phyloP scores from a whole-genome alignment of 2,329 filamentous ascomycete genomes.

The Zarea fungicola region DNA sequence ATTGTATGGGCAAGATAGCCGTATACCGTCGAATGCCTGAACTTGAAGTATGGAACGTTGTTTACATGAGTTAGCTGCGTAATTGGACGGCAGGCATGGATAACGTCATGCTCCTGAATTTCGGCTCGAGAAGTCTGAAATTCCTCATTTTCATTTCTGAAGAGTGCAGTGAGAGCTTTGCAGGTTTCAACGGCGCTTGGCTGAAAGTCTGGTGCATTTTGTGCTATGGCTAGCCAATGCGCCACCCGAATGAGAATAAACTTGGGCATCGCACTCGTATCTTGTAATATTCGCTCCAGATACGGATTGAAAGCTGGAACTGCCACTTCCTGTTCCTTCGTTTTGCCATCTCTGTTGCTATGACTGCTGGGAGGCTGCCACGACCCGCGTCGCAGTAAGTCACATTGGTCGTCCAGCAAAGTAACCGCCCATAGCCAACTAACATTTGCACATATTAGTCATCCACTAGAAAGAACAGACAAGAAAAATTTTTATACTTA shows the following conservation, averaged over 20 bases:
- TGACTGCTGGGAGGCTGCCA: background rate
- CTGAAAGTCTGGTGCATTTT: background rate
- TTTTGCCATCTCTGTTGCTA: too few species aligned
- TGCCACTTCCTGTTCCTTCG: background rate
- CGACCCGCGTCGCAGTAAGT: background rate
- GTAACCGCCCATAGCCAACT: conserved; percentile 6
- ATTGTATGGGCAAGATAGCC: background rate
- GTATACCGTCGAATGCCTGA: conserved; percentile 2
- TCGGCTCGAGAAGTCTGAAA: background rate
- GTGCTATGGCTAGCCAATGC: background rate
- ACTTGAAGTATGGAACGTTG: background rate
- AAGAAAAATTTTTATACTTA: background rate
- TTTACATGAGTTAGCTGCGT: background rate
- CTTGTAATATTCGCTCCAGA: conserved; percentile 3
- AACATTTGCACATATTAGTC: background rate
- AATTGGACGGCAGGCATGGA: conserved; percentile 2
- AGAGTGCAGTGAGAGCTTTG: background rate
- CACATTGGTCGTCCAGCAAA: background rate
- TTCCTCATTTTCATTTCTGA: background rate
- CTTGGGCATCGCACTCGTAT: background rate
- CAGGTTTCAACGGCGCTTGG: background rate
- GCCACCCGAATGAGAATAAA: conserved; percentile 1
- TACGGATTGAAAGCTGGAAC: background rate
- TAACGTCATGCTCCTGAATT: background rate
- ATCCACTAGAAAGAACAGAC: background rate